Conservation (phyloP, 441 rosid species). For the Eruca vesicaria region DNA sequence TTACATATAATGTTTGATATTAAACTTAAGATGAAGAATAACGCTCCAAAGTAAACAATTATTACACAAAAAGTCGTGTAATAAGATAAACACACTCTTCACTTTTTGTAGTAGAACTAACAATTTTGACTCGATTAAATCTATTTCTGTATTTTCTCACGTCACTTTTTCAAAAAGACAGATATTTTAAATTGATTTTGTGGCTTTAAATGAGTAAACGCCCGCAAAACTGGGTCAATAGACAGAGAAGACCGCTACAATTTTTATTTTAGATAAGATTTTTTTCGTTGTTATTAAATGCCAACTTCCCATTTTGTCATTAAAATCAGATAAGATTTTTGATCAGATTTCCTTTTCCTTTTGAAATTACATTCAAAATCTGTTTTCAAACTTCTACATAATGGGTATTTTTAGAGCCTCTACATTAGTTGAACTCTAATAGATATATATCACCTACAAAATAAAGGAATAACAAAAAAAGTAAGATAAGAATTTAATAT, state of each 20-base stretch:
- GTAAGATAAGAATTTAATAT: neutral
- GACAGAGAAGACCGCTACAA: conserved; percentile 23
- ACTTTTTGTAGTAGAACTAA: conserved; percentile 3
- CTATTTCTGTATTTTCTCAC: neutral
- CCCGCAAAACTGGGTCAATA: conserved; percentile 33
- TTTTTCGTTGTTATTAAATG: neutral
- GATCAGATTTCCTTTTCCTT: neutral
- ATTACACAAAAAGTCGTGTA: neutral
- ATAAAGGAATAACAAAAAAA: neutral
- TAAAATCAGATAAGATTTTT: conserved; percentile 22
- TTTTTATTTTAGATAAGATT: neutral
- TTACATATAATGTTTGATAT: neutral
- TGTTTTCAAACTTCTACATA: neutral
- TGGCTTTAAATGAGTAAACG: conserved; percentile 15
- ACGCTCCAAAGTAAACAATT: neutral
- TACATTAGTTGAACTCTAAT: neutral
- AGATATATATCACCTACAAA: neutral
- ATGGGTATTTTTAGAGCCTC: neutral
- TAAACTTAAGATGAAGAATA: neutral
- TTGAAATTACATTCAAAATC: neutral
- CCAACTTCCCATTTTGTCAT: neutral
- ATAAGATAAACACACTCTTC: neutral
- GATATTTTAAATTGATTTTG: neutral
- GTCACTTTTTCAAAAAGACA: neutral
- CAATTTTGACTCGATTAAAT: conserved; percentile 19